Base-by-base conservation (phyloP, 768 basidiomycete species). In the Russula olivacea region DNA sequence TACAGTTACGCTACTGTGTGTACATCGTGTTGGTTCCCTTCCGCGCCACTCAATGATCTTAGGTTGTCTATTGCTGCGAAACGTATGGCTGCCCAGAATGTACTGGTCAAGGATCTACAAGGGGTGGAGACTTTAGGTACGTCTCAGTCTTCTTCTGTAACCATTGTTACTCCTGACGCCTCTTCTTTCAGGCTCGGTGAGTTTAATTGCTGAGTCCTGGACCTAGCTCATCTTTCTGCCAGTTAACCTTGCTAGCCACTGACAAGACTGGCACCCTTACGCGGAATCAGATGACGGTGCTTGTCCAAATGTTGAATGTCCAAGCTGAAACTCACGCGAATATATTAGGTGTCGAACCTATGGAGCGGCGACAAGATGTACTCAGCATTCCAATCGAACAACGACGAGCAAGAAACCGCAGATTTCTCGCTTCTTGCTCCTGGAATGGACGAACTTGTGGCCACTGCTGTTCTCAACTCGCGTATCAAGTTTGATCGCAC, bases 241-340 rank as follows among this genome's bases (percentile, higher is more conserved):
- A 84, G 82, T 73, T 86, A 23, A 88, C 85, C 0, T 76, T 87
- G 12, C 74, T 88, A 14, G 86, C 86, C 5, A 87, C 86, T 10
- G 86, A 88, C 69, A 88, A 88, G 72, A 88, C 86, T 1, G 86
- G 86, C 12, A 88, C 86, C 17, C 71, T 88, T 57, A 88, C 86
- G 11, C 74, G 83, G 45, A 88, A 88, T 70, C 85, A 87, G 70
- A 88, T 88, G 86, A 87, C 86, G 15, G 85, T 74, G 28, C 25
- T 59, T 6, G 47, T 21, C 21, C 59, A 48, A 40, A 3, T 1
- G 2, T 19, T 58, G 19, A 1, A 17, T 43, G n/a, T 47, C 8
- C 30, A 9, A n/a, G 23, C n/a, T 9, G 14, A 19, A 0, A n/a
- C 25, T 66, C 23, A 57, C 58, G 4, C 48, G 11, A 28, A 34